phyloP scores from a whole-genome alignment of 129 eudicot genomes.

The Deinandra increscens region DNA sequence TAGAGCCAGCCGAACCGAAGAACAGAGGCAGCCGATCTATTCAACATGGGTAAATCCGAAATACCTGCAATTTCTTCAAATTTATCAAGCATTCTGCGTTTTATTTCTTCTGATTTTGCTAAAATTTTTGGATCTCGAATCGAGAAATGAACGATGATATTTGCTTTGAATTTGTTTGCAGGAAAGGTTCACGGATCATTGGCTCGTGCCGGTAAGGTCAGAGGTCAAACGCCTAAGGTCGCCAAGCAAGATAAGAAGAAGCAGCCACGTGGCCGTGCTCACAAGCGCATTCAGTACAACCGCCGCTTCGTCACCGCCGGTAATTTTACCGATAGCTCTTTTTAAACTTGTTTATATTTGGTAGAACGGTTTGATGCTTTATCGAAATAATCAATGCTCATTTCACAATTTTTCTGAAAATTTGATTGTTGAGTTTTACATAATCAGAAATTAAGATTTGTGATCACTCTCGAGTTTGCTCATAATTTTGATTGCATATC shows the following conservation, averaged over 20 bases:
- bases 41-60: not conserved
- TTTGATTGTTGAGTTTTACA: not conserved
- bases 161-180: slow-evolving; percentile 1
- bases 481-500: too few relatives aligned
- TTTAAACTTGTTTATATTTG: not conserved
- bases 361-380: too few relatives aligned
- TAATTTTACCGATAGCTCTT: not conserved
- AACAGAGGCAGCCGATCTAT: not conserved
- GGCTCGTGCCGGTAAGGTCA: slow-evolving; percentile 13
- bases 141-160: not conserved
- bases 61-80: not conserved
- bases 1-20: not conserved
- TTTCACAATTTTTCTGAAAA: not conserved
- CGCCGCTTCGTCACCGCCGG: slow-evolving; percentile 12
- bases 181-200: slow-evolving; percentile 17
- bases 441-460: not conserved
- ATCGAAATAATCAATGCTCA: not conserved
- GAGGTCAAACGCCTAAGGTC: slow-evolving; percentile 1
- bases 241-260: slow-evolving; percentile 12
- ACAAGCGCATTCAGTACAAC: slow-evolving; percentile 16
- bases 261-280: slow-evolving; percentile 18
- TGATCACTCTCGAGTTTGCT: too few relatives aligned
- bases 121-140: not conserved
- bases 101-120: not conserved
- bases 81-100: not conserved